Evolutionary conservation across 2,329 filamentous ascomycete species (phyloP), one percentile per base, ranked within the genome.

Genomic region (Epichloe sp.): DNA sequence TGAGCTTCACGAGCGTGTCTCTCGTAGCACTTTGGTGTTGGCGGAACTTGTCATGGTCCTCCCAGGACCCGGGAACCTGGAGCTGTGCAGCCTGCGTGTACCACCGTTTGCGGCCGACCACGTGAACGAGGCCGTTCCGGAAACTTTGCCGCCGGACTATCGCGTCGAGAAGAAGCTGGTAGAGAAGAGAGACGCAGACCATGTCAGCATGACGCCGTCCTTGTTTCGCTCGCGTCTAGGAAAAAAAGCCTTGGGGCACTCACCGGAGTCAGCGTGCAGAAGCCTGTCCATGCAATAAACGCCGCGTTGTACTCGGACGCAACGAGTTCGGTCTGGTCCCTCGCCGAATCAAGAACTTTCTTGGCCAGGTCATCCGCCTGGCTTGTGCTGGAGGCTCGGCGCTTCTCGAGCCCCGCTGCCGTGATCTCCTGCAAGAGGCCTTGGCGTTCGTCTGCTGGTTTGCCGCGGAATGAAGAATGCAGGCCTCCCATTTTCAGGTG

Each of bases 201-300:
- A 23, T 31, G 17, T 35, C 19, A 38, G 36, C 17, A 38, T 5
- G 15, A 26, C 31, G 14, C 40, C 19, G 19, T 21, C 21, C 11
- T 19, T 26, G 38, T 48, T 34, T 21, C 7, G 23, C 23, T 26
- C 23, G 6, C 23, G 23, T 26, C 23, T 26, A 26, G 19, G 19
- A 19, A 19, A 19, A 10, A 21, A 21, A 5, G 6, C 12, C 5
- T 5, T 31, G 8, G 10, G 31, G 31, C 31, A 52, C 61, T 35
- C 60, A 69, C 66, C 48, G 66, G 66, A 26, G 66, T 69, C 50
- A 69, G 51, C 19, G 63, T 65, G 53, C 64, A 68, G 31, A 69
- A 57, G 12, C 66, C 66, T 4, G 65, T 58, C 65, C 65, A 69
- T 23, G 65, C 65, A 4, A 68, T 53, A 8, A 62, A 60, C 6